phyloP scores from a whole-genome alignment of 2,329 filamentous ascomycete species.

The Fusarium brachygibbosum region DNA sequence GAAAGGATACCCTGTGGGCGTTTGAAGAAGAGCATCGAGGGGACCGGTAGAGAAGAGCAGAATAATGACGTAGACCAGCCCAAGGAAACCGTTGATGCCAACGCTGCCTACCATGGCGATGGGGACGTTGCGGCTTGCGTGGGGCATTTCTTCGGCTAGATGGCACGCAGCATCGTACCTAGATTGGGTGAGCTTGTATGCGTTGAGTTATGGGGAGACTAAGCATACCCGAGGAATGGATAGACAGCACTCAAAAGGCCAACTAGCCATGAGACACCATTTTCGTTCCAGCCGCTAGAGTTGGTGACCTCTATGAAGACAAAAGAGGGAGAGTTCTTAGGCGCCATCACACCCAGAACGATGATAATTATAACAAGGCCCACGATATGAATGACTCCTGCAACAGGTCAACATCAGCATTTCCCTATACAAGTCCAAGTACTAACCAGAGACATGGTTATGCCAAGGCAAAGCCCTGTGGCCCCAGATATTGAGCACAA shows the following conservation, averaged over 20 bases:
- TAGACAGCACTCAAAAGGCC: conserved; percentile 52
- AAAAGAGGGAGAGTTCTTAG: conserved; percentile 49
- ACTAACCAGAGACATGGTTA: conserved; percentile 48
- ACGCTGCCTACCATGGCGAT: conserved; percentile 54
- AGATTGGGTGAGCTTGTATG: background rate
- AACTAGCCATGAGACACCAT: conserved; percentile 53
- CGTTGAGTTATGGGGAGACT: rapidly evolving
- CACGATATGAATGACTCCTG: conserved; percentile 47
- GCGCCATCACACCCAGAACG: conserved; percentile 50
- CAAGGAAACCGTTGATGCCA: conserved; percentile 60
- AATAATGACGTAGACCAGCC: conserved; percentile 58
- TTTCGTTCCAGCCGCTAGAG: conserved; percentile 51
- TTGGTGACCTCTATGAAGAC: conserved; percentile 54
- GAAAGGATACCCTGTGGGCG: conserved; percentile 59
- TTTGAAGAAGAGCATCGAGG: conserved; percentile 55
- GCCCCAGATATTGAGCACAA: conserved; percentile 59
- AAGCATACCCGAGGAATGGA: conserved; percentile 52
- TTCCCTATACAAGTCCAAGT: rapidly evolving
- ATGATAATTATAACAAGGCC: conserved; percentile 50
- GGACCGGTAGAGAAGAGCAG: conserved; percentile 60
- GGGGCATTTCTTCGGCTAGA: conserved; percentile 53
- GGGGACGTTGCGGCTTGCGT: conserved; percentile 53
- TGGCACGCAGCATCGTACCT: conserved; percentile 55
- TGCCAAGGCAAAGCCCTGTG: conserved; percentile 54
- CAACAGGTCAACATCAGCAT: background rate